These are phyloP conservation scores for Sclerotinia trifoliorum DNA, from an alignment of 2,329 filamentous ascomycete genomes.

Conservation along the genomic window DNA sequence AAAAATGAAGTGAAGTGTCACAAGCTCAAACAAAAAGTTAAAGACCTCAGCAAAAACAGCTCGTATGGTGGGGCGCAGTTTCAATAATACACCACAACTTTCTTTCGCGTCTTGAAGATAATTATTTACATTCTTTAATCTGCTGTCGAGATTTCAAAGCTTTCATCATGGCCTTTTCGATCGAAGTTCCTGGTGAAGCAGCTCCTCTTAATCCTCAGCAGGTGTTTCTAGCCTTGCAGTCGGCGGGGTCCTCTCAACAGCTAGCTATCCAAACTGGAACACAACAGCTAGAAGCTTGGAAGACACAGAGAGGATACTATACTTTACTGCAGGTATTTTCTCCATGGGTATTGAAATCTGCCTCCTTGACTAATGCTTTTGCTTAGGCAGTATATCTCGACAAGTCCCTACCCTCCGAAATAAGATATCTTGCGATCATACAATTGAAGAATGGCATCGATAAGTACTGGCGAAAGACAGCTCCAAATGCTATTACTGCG, in stretches of 20 bases:
- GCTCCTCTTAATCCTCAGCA: slow-evolving; percentile 64
- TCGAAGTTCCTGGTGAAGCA: slow-evolving; percentile 81
- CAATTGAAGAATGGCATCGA: slow-evolving; percentile 97
- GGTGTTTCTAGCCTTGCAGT: slow-evolving; percentile 62
- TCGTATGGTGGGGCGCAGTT: slow-evolving; percentile 16
- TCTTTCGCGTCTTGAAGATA: slow-evolving; percentile 6
- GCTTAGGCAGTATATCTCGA: slow-evolving; percentile 76
- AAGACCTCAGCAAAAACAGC: slow-evolving; percentile 19
- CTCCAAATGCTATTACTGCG: slow-evolving; percentile 63
- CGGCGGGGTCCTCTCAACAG: slow-evolving; percentile 60
- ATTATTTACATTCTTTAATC: not conserved
- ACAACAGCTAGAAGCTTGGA: slow-evolving; percentile 72
- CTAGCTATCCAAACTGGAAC: slow-evolving; percentile 64
- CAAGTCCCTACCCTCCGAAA: slow-evolving; percentile 69
- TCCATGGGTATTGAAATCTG: not conserved
- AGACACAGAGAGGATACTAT: slow-evolving; percentile 64
- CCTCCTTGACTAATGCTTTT: not conserved
- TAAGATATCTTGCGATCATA: slow-evolving; percentile 87
- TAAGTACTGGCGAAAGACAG: slow-evolving; percentile 77
- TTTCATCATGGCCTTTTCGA: slow-evolving; percentile 61
- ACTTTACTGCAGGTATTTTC: slow-evolving; percentile 61
- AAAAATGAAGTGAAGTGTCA: too few relatives aligned
- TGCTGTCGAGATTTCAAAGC: not conserved
- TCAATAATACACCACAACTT: slow-evolving; percentile 10
- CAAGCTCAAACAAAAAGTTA: not conserved